These are phyloP conservation scores for Lentinula guzmanii DNA, from an alignment of 768 basidiomycete genomes.

Conservation along the genomic window DNA sequence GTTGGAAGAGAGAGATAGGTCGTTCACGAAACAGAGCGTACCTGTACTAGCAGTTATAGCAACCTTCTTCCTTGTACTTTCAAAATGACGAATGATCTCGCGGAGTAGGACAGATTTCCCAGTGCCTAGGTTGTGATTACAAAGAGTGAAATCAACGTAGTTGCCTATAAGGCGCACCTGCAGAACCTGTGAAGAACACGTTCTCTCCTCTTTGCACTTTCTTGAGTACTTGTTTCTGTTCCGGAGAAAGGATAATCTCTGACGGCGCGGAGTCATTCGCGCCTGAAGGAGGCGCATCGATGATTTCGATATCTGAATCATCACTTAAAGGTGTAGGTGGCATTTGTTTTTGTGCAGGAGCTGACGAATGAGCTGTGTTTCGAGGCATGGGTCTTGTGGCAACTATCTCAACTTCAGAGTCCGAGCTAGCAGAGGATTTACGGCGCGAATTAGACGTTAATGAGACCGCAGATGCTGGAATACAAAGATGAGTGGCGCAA, in stretches of 20 bases:
- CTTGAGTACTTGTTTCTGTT: conserved; percentile 44
- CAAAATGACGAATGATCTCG: conserved; percentile 56
- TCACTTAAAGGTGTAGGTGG: neutral
- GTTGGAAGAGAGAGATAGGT: neutral
- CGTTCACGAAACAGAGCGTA: neutral
- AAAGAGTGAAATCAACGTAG: neutral
- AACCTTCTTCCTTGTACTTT: conserved; percentile 33
- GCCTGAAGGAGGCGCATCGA: neutral
- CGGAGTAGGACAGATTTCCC: conserved; percentile 81
- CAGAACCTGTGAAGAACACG: conserved; percentile 85
- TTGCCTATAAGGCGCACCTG: conserved; percentile 38
- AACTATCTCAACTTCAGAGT: conserved; percentile 1
- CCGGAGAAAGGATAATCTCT: conserved; percentile 37
- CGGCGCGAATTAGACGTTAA: neutral
- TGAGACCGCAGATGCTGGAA: neutral
- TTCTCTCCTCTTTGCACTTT: conserved; percentile 54
- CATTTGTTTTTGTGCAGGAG: neutral
- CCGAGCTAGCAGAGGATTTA: neutral
- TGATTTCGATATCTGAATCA: conserved; percentile 11
- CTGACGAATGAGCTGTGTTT: neutral
- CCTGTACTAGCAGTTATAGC: conserved; percentile 76
- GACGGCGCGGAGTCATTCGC: neutral
- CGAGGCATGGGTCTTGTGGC: neutral
- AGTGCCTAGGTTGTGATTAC: conserved; percentile 40
- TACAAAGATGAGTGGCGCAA: neutral